Base-by-base conservation (phyloP, 768 basidiomycete genomes). In the Inosperma sp. region DNA sequence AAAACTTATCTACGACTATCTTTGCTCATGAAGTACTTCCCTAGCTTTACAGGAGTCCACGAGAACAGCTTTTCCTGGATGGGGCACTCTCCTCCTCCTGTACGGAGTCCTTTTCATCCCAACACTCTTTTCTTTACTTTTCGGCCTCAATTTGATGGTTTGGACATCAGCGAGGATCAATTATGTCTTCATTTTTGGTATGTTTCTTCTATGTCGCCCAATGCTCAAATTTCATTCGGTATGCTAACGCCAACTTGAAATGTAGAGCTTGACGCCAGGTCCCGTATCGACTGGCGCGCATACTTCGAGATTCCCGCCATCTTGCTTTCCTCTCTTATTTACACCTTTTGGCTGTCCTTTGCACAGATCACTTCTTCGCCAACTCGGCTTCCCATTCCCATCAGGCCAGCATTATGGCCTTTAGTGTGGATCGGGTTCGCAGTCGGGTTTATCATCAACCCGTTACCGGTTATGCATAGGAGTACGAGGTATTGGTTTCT, bases 121-220 rank as follows among this genome's bases (percentile, higher is more conserved):
- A 0, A 73, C 84, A 5, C 54, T 95, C 2, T 87, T 96, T 60
- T 73, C 82, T 2, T 53, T 91, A 26, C 69, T 96, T 1, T 79
- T 98, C 48, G 88, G 90, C 21, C 51, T 88, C 16, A 97, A 99
- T 63, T 56, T 98, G 4, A 57, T 84, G 17, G 86, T 84, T 0
- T 99, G 89, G 86, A 74, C 80, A 0, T 67, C 69, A 4, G 72
- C 83, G 5, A 76, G 87, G 39, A 92, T 99, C 58, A 98, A 97
- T 63, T 95, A 93, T 59, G 78, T 84, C 14, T 95, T 97, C 65
- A 89, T 94, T 29, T 89, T 94, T 59, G 87, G 87, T 88, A 52
- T n/a, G n/a, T 37, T 25, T 61, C 46, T 51, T 56, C 58, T 30
- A 56, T 57, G 52, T 19, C 37, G 2, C 45, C 30, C n/a, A n/a